These are phyloP conservation scores for Zalaria obscura DNA, from an alignment of 2,329 filamentous ascomycete species.

Conservation along the genomic window DNA sequence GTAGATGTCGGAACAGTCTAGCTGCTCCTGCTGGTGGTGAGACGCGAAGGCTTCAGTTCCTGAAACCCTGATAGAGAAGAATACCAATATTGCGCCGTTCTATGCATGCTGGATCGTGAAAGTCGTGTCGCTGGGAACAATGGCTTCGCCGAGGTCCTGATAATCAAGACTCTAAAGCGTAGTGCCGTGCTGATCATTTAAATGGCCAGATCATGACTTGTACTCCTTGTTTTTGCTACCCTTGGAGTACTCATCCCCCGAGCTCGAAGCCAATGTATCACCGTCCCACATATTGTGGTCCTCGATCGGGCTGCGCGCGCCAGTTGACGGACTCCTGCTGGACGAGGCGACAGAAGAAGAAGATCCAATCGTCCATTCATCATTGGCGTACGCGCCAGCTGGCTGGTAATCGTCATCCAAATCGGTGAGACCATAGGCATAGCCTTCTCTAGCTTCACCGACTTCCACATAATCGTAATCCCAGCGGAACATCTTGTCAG, in stretches of 20 bases:
- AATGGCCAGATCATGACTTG: no score
- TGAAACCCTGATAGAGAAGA: no score
- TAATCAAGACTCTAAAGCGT: no score
- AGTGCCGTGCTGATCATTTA: no score
- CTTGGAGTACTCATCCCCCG: slow-evolving; percentile 22
- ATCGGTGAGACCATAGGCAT: slow-evolving; percentile 41
- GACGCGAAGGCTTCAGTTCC: no score
- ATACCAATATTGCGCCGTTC: no score
- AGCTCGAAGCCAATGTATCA: slow-evolving; percentile 35
- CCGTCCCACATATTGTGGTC: slow-evolving; percentile 44
- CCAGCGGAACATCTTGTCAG: slow-evolving; percentile 80
- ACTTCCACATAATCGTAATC: slow-evolving; percentile 89
- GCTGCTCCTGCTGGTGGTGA: no score
- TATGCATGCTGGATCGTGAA: no score
- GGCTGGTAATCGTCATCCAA: slow-evolving; percentile 35
- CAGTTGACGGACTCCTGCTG: slow-evolving; percentile 42
- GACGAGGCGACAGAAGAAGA: slow-evolving; percentile 60
- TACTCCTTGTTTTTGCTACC: not conserved
- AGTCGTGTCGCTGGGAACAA: no score
- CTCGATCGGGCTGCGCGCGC: slow-evolving; percentile 34
- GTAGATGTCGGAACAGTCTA: no score
- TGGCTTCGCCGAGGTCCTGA: no score
- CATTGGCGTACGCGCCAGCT: slow-evolving; percentile 44
- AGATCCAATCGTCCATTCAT: slow-evolving; percentile 83
- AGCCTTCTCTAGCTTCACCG: slow-evolving; percentile 46